Evolutionary conservation across 75 land plant species (phyloP).

Genomic region (Picea sitchensis): DNA sequence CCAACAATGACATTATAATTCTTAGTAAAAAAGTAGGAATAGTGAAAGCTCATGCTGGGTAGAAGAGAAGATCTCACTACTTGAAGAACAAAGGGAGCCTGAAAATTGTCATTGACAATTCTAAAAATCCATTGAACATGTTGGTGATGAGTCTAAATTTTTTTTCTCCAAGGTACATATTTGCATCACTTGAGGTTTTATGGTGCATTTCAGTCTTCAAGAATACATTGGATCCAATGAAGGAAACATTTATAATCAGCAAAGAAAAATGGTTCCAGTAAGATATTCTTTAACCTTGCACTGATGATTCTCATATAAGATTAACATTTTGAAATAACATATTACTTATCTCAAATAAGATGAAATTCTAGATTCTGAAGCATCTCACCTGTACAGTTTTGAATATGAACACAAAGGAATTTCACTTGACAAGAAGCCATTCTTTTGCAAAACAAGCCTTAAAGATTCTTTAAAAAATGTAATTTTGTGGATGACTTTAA

Average conservation of each 20-base stretch:
- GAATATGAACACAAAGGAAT: constrained; percentile 16
- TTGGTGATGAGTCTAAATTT: constrained; percentile 13
- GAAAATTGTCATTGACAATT: constrained; percentile 25
- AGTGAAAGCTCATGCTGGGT: constrained; percentile 26
- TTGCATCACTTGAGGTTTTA: constrained; percentile 8
- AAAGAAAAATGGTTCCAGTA: background rate
- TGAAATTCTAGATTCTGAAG: background rate
- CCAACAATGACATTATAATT: constrained; percentile 25
- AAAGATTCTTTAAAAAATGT: background rate
- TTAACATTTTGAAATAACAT: background rate
- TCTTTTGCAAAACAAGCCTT: constrained; percentile 17
- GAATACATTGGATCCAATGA: constrained; percentile 13
- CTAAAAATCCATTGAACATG: constrained; percentile 33
- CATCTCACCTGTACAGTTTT: constrained; percentile 19
- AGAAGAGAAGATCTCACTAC: too few species aligned
- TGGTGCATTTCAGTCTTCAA: constrained; percentile 22
- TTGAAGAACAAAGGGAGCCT: constrained; percentile 26
- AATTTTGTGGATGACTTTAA: too few species aligned
- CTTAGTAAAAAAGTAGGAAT: constrained; percentile 16
- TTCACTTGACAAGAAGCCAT: constrained; percentile 20
- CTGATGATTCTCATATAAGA: too few species aligned
- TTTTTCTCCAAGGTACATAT: constrained; percentile 13
- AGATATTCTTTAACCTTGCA: background rate
- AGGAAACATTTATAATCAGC: constrained; percentile 22
- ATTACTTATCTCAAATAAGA: too few species aligned